Conservation (phyloP, 169 alveolate species). For the Eimeria falciformis region DNA sequence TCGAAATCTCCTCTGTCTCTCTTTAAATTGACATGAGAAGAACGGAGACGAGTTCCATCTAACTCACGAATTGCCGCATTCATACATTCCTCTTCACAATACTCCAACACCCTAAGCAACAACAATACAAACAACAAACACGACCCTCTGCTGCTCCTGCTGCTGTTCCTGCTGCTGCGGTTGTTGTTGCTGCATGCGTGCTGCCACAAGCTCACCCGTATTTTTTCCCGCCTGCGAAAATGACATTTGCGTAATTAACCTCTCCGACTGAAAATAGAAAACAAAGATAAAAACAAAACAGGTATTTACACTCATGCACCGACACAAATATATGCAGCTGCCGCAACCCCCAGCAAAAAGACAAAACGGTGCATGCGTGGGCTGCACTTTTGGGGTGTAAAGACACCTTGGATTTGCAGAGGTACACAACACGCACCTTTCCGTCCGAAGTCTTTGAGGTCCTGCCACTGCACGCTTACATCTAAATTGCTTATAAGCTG, state of each 20-base stretch:
- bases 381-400: not conserved
- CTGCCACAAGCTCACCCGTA: slow-evolving; percentile 12
- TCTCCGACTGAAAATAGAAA: not conserved
- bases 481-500: slow-evolving; percentile 17
- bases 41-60: not conserved
- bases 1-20: slow-evolving; percentile 19
- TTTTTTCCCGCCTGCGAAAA: not conserved
- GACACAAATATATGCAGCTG: no score
- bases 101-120: slow-evolving; percentile 15
- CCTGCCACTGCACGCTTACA: slow-evolving; percentile 21
- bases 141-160: not conserved
- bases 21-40: not conserved
- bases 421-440: not conserved
- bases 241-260: not conserved
- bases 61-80: not conserved
- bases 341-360: not conserved
- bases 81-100: not conserved
- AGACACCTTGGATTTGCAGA: not conserved
- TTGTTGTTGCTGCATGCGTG: not conserved
- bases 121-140: not conserved
- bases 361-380: not conserved
- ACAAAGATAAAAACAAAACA: no score
- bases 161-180: slow-evolving; percentile 11
- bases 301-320: no score
- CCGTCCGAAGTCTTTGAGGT: not conserved